Evolutionary conservation across 2,329 filamentous ascomycete genomes (phyloP).

Genomic region (Verticillium zaregamsianum): DNA sequence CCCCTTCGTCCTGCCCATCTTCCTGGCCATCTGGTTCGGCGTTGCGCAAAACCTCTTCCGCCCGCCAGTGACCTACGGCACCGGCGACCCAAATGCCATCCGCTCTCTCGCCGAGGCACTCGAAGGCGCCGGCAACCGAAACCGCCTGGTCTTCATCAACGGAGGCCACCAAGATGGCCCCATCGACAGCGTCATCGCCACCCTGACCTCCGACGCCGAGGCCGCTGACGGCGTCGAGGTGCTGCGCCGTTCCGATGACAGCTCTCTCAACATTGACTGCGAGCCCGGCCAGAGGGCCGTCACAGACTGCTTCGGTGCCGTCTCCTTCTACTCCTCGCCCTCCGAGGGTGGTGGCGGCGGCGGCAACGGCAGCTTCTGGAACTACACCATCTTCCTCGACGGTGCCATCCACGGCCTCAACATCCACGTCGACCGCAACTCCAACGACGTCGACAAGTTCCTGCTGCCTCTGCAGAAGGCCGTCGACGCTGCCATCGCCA

Average conservation of each 20-base stretch:
- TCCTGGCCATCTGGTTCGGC: constrained; percentile 55
- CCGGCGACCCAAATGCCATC: constrained; percentile 59
- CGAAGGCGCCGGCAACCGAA: constrained; percentile 28
- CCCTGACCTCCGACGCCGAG: constrained; percentile 32
- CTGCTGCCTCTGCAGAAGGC: constrained; percentile 65
- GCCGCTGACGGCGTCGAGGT: constrained; percentile 20
- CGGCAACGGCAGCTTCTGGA: constrained; percentile 53
- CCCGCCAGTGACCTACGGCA: constrained; percentile 70
- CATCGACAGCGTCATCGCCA: constrained; percentile 67
- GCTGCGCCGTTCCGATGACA: constrained; percentile 15
- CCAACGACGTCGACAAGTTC: constrained; percentile 63
- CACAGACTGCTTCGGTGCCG: constrained; percentile 68
- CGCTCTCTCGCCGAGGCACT: constrained; percentile 44
- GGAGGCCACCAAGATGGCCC: constrained; percentile 65
- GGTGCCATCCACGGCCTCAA: constrained; percentile 40
- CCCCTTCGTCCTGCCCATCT: constrained; percentile 55
- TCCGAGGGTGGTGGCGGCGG: constrained; percentile 34
- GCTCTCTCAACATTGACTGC: constrained; percentile 42
- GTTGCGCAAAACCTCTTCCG: constrained; percentile 83
- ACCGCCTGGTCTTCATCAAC: constrained; percentile 75
- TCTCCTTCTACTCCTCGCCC: constrained; percentile 67
- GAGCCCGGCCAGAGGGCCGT: constrained; percentile 57
- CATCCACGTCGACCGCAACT: constrained; percentile 50
- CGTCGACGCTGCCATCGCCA: constrained; percentile 57
- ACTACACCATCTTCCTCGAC: constrained; percentile 70